phyloP scores from a whole-genome alignment of 2,329 filamentous ascomycete genomes.

The Venturia oleaginea region DNA sequence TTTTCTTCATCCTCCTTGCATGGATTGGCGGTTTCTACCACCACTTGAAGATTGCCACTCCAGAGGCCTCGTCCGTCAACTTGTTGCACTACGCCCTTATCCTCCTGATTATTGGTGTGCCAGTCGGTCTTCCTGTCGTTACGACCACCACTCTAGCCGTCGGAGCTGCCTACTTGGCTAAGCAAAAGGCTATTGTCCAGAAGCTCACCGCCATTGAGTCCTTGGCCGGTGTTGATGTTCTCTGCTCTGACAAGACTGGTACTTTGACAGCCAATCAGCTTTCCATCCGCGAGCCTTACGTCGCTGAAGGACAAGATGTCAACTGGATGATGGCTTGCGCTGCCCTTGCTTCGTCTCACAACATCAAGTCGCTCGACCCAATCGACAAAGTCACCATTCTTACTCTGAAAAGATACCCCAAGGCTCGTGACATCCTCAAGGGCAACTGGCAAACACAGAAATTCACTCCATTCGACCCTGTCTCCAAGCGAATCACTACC shows the following conservation, averaged over 20 bases:
- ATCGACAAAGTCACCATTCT: conserved; percentile 74
- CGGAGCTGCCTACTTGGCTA: conserved; percentile 66
- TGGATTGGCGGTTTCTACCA: conserved; percentile 77
- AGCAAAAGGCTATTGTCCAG: conserved; percentile 72
- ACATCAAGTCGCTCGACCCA: conserved; percentile 68
- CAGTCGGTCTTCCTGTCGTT: conserved; percentile 70
- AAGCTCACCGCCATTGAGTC: conserved; percentile 74
- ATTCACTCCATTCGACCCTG: conserved; percentile 69
- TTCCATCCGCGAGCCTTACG: conserved; percentile 67
- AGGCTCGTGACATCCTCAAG: conserved; percentile 65
- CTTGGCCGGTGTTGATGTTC: conserved; percentile 63
- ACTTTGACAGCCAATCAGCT: conserved; percentile 68
- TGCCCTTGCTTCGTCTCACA: conserved; percentile 68
- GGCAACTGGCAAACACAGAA: conserved; percentile 70
- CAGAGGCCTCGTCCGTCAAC: conserved; percentile 50
- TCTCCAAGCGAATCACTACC: conserved; percentile 70
- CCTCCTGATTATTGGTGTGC: conserved; percentile 68
- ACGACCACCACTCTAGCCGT: conserved; percentile 70
- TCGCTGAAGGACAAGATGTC: conserved; percentile 66
- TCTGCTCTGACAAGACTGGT: conserved; percentile 77
- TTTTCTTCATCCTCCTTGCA: conserved; percentile 65
- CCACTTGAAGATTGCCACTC: conserved; percentile 53
- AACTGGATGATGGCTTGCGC: conserved; percentile 82
- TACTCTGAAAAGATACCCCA: conserved; percentile 67
- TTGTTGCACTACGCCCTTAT: conserved; percentile 61